Evolutionary conservation across 108 stramenopile genomes (phyloP), one percentile per base, ranked within the genome.

Genomic region (Discostella stelligeroides): DNA sequence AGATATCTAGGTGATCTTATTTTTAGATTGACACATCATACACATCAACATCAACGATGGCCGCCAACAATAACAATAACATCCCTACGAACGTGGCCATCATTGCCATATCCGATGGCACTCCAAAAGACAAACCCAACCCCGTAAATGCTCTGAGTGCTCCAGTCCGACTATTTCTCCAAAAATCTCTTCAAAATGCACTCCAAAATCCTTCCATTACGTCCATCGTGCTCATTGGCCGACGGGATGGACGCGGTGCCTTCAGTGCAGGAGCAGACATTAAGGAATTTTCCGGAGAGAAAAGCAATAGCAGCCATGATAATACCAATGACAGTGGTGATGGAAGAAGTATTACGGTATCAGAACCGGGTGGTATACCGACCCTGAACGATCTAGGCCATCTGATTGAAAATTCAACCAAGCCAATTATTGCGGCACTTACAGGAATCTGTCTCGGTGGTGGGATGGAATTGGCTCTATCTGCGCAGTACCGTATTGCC

Each of bases 191-290:
- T 9, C 49, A 76, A 48, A 25, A 25, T 13, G 81, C 81, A 17
- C 11, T 73, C 15, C 50, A 66, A 50, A 67, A 84, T 51, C 62
- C 77, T 15, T 34, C 45, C 39, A 79, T 96, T 43, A 74, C 80
- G 37, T 90, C 94, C 24, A 88, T 97, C 49, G 81, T 99, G 24
- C 73, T 99, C 39, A 84, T 88, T 21, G 97, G 97, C 13, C 66
- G 84, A 20, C 86, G 80, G 43, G 79, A 87, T 14, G 91, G 90
- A 56, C 59, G 61, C 25, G 54, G 62, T 43, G 88, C 84, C 78
- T 99, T 98, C 73, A 95, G 96, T 46, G 98, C 98, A 1, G 99
- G 99, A 25, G 99, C 99, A 12, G 99, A 99, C 82, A 93, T 99
- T 70, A 88, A 81, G 11, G 97, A 98, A 89, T 98, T 98, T 79